Base-by-base conservation (phyloP, 768 basidiomycete genomes). In the Trametes cubensis region DNA sequence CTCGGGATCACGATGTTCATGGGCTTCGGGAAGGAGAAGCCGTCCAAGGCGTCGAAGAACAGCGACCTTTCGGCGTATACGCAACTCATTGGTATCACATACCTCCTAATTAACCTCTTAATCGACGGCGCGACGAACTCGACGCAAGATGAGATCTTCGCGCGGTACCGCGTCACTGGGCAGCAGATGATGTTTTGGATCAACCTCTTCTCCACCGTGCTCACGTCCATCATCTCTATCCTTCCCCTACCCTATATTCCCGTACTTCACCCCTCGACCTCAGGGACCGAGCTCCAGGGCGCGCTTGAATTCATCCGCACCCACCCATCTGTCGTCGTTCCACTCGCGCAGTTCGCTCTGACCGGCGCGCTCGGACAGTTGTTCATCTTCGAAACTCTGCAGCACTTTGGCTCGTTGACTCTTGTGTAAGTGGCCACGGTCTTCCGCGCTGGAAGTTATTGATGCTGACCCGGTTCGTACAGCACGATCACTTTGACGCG, bases 151-250 rank as follows among this genome's bases (percentile, higher is more conserved):
- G 92, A 98, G 76, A 89, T 99, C 61, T 98, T 99, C 76, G 79
- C 86, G 25, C 79, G 82, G 14, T 86, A 90, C 76, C 84, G 85
- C 4, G 80, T 85, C 46, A 79, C 84, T 3, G 97, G 97, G 8
- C 95, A 97, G 74, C 97, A 99, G 72, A 98, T 99, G 95, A 98
- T 99, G 97, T 88, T 98, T 73, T 96, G 87, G 86, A 96, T 99
- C 76, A 96, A 95, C 72, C 67, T 90, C 26, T 89, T 95, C 78
- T 89, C 90, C 76, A 92, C 94, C 3, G 63, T 88, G 40, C 73
- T 93, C 59, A 88, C 91, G 21, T 78, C 83, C 1, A 71, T 86
- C 13, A 85, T 97, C 26, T 83, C 88, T 26, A 72, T 89, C 7
- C 80, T 93, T 50, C 93, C 88, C 3, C 79, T 94, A 28, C 94